These are phyloP conservation scores for Simmondsia chinensis DNA, from an alignment of 148 eudicot species.

Conservation along the genomic window DNA sequence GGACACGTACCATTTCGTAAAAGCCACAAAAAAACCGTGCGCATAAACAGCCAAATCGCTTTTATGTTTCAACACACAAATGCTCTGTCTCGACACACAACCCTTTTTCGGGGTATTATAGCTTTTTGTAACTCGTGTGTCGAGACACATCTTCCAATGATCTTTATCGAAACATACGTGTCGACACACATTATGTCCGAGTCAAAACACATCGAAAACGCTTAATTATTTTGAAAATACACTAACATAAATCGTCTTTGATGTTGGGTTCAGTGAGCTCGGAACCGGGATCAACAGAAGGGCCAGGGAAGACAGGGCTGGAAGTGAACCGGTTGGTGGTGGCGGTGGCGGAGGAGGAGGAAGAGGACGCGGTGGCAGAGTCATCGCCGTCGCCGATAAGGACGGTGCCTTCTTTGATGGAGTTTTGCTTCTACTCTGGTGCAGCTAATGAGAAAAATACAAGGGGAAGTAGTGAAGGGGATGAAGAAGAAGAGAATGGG, in stretches of 20 bases:
- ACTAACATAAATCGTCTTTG: background rate
- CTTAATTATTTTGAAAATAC: no score
- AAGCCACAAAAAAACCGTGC: no score
- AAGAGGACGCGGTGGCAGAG: constrained; percentile 29
- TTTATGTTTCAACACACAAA: no score
- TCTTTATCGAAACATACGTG: no score
- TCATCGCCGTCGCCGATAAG: constrained; percentile 72
- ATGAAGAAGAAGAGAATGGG: background rate
- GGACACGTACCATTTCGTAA: no score
- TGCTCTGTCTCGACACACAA: no score
- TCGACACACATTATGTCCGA: no score
- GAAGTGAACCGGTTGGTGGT: constrained; percentile 18
- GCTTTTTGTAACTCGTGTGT: no score
- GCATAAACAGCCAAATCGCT: no score
- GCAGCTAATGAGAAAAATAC: constrained; percentile 10
- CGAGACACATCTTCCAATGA: no score
- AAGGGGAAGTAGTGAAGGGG: constrained; percentile 11
- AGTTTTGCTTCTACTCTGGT: constrained; percentile 30
- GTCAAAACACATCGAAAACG: no score
- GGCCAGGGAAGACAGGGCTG: constrained; percentile 11
- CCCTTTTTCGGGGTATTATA: no score
- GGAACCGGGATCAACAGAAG: constrained; percentile 41
- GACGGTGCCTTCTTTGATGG: constrained; percentile 57
- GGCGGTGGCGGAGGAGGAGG: constrained; percentile 11
- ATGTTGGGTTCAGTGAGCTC: constrained; percentile 24